These are phyloP conservation scores for Albatrellus sp. DNA, from an alignment of 1,284 basidiomycete species.

Conservation along the genomic window DNA sequence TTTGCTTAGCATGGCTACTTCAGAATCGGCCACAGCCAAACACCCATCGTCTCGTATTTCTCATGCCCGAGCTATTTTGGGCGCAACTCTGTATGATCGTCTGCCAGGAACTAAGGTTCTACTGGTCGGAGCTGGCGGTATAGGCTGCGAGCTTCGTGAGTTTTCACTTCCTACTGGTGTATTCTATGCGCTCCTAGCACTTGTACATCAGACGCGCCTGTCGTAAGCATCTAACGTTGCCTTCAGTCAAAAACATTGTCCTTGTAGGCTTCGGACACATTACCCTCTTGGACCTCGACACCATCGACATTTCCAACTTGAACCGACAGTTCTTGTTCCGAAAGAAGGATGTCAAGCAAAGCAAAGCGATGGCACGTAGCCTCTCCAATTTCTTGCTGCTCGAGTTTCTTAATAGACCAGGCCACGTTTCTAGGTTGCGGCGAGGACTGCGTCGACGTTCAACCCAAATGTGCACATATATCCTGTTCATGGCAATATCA, in stretches of 20 bases:
- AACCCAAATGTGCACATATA: constrained; percentile 85
- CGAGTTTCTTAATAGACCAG: no score
- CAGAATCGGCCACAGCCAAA: no score
- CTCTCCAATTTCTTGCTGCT: background rate
- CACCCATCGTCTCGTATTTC: constrained; percentile 15
- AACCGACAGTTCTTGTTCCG: constrained; percentile 97
- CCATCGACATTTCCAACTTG: constrained; percentile 96
- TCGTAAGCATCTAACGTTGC: background rate
- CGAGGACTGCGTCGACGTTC: constrained; percentile 80
- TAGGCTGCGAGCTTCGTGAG: constrained; percentile 92
- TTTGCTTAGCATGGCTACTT: no score
- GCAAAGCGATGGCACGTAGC: constrained; percentile 70
- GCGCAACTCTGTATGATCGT: constrained; percentile 48
- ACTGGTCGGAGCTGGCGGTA: constrained; percentile 93
- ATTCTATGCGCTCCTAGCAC: background rate
- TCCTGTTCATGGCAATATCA: constrained; percentile 93
- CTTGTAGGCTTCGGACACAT: constrained; percentile 88
- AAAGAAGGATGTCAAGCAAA: constrained; percentile 95
- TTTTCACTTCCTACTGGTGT: constrained; percentile 11
- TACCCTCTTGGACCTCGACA: constrained; percentile 92
- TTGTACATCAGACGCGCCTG: no score
- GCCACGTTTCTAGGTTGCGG: constrained; percentile 53
- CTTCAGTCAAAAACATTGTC: constrained; percentile 89
- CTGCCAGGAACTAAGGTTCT: constrained; percentile 64
- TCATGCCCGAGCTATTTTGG: constrained; percentile 65